Evolutionary conservation across 2,329 filamentous ascomycete species (phyloP), one percentile per base, ranked within the genome.

Genomic region (Fusarium beomiforme): DNA sequence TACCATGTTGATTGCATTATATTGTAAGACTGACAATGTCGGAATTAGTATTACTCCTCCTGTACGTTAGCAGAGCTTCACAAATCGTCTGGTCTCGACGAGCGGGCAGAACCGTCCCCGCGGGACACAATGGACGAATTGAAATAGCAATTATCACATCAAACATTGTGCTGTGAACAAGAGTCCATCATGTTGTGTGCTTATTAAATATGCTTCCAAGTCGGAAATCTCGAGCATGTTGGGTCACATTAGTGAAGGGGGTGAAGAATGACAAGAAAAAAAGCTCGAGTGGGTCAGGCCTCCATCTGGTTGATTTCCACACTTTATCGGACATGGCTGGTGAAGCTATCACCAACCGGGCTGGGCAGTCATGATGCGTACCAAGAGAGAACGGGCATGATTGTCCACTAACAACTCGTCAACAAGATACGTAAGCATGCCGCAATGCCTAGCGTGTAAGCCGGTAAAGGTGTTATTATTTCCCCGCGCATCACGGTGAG

Each of bases 331-430:
- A 36, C 56, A 55, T 43, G 56, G 56, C 55, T 55, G 47, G 29
- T 67, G 64, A 67, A 62, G 64, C 63, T 42, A 67, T 67, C 55
- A 49, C 63, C 55, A 67, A 39, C 42, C 33, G 56, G 63, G 37
- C 55, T n/a, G 37, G 19, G 59, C 11, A 31, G 23, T 23, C 26
- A 59, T 60, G 42, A 23, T 24, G 29, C 34, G 19, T 12, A 21
- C 26, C 26, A 21, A 21, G 26, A 17, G n/a, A 59, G 59, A 46
- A 58, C 33, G 41, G 19, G 47, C 14, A 21, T 21, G 21, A 36
- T 37, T 29, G 21, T 16, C 34, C n/a, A 54, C 29, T 59, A 36
- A 42, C 56, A 59, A 59, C 54, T 54, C 21, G 8, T 17, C 31
- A 19, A n/a, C 31, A 21, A n/a, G 29, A 54, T 24, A 24, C 21